Percentiles rank a stretch among this genome's conserved stretches.
phyloP scores from a whole-genome alignment of 2,329 filamentous ascomycete species.

The Nakataea oryzae region DNA sequence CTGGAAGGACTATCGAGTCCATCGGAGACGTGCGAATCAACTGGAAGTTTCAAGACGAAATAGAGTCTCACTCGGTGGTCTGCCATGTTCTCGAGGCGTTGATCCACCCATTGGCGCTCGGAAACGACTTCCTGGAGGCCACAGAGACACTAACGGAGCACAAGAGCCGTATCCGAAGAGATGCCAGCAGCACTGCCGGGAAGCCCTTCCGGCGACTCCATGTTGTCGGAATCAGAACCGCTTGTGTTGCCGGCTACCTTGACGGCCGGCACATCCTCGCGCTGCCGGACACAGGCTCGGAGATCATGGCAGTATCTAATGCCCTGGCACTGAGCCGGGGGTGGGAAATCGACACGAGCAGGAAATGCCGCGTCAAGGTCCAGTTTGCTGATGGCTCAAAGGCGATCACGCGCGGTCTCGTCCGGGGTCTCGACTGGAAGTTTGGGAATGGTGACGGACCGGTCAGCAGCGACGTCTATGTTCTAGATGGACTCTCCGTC shows the following conservation, averaged over 20 bases:
- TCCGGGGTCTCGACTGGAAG: background rate
- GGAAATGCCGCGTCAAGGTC: background rate
- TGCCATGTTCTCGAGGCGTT: background rate
- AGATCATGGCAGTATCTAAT: background rate
- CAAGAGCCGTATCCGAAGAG: background rate
- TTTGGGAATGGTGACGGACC: background rate
- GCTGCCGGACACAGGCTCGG: background rate
- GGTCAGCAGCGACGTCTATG: background rate
- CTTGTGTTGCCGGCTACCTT: background rate
- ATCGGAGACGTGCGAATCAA: background rate
- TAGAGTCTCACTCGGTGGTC: background rate
- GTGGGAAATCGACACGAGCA: background rate
- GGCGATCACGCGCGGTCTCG: background rate
- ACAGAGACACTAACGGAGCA: background rate
- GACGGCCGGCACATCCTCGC: background rate
- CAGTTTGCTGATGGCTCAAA: background rate
- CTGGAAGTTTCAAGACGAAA: background rate
- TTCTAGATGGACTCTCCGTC: background rate
- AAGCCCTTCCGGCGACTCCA: background rate
- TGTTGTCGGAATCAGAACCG: background rate
- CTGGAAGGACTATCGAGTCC: background rate
- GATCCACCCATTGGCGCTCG: background rate
- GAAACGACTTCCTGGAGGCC: background rate
- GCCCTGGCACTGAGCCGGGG: background rate
- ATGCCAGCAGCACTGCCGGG: too few relatives aligned